A percentile compares a stretch with the other conserved stretches of the same genome.
These are phyloP conservation scores for Tilletiaria anomala DNA, from an alignment of 1,284 basidiomycete genomes.

Conservation along the genomic window DNA sequence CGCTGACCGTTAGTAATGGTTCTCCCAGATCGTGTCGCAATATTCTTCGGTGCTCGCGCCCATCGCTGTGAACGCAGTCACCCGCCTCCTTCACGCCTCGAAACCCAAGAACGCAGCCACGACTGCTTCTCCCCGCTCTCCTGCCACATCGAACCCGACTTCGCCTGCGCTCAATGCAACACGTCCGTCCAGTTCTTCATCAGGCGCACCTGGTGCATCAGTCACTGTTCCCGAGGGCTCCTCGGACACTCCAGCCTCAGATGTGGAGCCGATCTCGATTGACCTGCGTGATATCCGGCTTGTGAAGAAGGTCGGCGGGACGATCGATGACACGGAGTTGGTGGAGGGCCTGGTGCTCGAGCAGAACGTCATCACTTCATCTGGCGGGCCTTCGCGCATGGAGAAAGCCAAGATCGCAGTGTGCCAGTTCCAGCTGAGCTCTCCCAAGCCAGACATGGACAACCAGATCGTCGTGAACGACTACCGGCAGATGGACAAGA, in stretches of 20 bases:
- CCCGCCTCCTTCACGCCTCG: too few species aligned
- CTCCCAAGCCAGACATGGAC: constrained; percentile 99
- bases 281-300: constrained; percentile 91
- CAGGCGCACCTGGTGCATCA: too few species aligned
- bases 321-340: constrained; percentile 96
- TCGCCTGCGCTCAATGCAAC: neutral
- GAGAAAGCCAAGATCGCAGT: constrained; percentile 98
- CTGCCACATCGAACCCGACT: too few species aligned
- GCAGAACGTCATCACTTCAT: constrained; percentile 78
- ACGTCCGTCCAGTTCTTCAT: too few species aligned
- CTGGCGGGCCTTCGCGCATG: constrained; percentile 81
- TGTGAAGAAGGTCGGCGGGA: constrained; percentile 97
- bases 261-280: constrained; percentile 77
- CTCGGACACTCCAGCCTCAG: constrained; percentile 6
- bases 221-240: too few species aligned
- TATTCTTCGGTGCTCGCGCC: constrained; percentile 94
- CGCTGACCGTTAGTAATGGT: too few species aligned
- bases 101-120: too few species aligned
- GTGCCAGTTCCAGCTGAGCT: constrained; percentile 94
- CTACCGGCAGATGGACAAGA: constrained; percentile 99
- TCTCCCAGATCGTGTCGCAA: constrained; percentile 99
- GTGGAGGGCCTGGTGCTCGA: constrained; percentile 91
- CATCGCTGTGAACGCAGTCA: constrained; percentile 88
- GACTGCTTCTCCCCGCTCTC: neutral
- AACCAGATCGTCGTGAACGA: constrained; percentile 99